phyloP scores from a whole-genome alignment of 129 eudicot genomes.

The Chrysanthemum lavandulifolium region DNA sequence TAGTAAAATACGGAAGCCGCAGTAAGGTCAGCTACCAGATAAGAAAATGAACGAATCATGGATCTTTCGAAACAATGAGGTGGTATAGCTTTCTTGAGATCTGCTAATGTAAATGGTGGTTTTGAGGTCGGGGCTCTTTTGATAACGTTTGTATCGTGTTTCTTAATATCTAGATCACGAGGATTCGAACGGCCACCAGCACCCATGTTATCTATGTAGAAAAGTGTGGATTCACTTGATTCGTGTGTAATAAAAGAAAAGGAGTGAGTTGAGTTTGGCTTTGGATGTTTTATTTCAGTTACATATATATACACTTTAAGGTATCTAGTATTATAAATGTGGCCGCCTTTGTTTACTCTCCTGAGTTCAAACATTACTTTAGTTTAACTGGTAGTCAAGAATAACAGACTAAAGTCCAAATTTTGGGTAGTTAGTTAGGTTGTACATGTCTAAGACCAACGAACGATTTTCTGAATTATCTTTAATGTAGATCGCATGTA shows the following conservation, averaged over 20 bases:
- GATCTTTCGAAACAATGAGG: slow-evolving; percentile 28
- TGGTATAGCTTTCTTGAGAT: slow-evolving; percentile 17
- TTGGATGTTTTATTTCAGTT: neutral
- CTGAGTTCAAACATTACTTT: neutral
- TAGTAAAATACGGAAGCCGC: slow-evolving; percentile 19
- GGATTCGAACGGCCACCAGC: slow-evolving; percentile 1
- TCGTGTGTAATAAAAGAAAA: neutral
- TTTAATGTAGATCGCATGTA: neutral
- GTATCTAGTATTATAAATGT: neutral
- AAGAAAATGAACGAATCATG: slow-evolving; percentile 4
- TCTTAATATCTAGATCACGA: slow-evolving; percentile 6
- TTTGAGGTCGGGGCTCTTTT: slow-evolving; percentile 19
- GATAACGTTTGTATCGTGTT: neutral
- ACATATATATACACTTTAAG: neutral
- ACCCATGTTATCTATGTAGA: neutral
- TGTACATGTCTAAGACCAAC: neutral
- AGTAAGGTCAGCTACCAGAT: neutral
- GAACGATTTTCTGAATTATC: neutral
- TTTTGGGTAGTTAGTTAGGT: neutral
- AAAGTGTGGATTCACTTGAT: neutral
- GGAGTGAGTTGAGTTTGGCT: neutral
- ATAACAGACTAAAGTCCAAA: neutral
- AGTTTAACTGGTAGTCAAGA: no score
- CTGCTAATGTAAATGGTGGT: slow-evolving; percentile 11
- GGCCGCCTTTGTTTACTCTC: slow-evolving; percentile 10